Evolutionary conservation across 805 yeast genomes (phyloP), one percentile per base, ranked within the genome.

Genomic region (Saturnispora quitensis): DNA sequence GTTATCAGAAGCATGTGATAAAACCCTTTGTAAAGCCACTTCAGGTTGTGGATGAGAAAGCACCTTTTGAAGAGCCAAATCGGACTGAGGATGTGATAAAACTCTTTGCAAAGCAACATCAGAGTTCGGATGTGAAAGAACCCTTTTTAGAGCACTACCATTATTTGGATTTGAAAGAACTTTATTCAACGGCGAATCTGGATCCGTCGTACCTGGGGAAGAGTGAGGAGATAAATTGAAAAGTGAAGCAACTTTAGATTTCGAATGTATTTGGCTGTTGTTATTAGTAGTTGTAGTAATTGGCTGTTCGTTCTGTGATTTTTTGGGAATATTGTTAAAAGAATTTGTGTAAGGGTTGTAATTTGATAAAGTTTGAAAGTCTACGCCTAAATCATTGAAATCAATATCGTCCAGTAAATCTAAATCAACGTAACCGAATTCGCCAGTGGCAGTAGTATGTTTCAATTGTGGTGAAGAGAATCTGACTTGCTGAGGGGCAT

Each of bases 391-490:
- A 24, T 61, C 64, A 38, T 57, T 56, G 20, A 64, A 51, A 51
- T 64, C 66, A 3, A 60, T 33, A 24, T 53, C 52, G 15, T 60
- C 62, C 45, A 64, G 50, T 18, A 56, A 54, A 53, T 65, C 68
- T 47, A 70, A 60, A 56, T 67, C 68, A 47, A 70, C 56, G 43
- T 68, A 66, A 20, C 62, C 57, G 33, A 68, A 59, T 50, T 67
- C 68, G 9, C 67, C 62, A n/a, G 45, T 33, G 40, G 60, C 65
- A 28, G 60, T 57, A 31, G 56, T 52, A 51, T 60, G 65, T 24
- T 50, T 56, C 35, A 65, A 20, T 64, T 88, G 95, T 3, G 96
- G 96, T 1, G 95, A 85, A 1, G 95, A 80, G 62, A 86, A 87
- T 2, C 83, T 86, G 25, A 85, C 89, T 60, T 85, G 89, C 43